phyloP scores from a whole-genome alignment of 2,329 filamentous ascomycete genomes.

The Sclerotinia glacialis region DNA sequence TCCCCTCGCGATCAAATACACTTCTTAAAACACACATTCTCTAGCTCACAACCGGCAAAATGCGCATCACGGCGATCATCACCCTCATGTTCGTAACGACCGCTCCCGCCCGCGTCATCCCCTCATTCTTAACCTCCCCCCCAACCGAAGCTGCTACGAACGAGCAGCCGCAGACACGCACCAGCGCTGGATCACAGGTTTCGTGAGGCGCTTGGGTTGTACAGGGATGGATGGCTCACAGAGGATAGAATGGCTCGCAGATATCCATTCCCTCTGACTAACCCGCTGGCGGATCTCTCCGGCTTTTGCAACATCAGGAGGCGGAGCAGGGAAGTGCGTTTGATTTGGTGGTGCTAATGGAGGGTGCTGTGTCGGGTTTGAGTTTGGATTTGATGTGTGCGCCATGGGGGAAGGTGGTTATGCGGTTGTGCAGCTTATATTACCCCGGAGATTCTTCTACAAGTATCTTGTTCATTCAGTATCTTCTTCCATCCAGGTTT shows the following conservation, averaged over 20 bases:
- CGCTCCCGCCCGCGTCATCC: slow-evolving; percentile 24
- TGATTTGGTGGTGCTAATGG: background rate
- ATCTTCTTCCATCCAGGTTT: too few relatives aligned
- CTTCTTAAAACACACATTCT: too few relatives aligned
- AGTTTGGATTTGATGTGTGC: background rate
- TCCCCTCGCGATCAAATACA: too few relatives aligned
- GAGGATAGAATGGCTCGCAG: too few relatives aligned
- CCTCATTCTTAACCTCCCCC: slow-evolving; percentile 18
- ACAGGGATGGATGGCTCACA: background rate
- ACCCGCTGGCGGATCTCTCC: too few relatives aligned
- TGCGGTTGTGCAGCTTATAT: background rate
- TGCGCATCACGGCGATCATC: slow-evolving; percentile 21
- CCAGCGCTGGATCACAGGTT: background rate
- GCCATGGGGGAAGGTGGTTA: background rate
- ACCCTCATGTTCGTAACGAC: slow-evolving; percentile 19
- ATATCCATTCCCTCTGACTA: too few relatives aligned
- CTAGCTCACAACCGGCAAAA: slow-evolving; percentile 11
- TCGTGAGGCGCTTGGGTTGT: background rate
- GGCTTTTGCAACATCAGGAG: background rate
- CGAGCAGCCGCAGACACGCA: background rate
- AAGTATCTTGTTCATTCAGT: too few relatives aligned
- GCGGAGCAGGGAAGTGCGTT: background rate
- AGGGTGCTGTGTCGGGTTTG: background rate
- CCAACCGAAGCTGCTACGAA: background rate
- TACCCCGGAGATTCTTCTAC: too few relatives aligned